A percentile compares a stretch with the other conserved stretches of the same genome.
Conservation (phyloP, 1,284 basidiomycete genomes). For the Mycosarcoma mackinlayi region DNA sequence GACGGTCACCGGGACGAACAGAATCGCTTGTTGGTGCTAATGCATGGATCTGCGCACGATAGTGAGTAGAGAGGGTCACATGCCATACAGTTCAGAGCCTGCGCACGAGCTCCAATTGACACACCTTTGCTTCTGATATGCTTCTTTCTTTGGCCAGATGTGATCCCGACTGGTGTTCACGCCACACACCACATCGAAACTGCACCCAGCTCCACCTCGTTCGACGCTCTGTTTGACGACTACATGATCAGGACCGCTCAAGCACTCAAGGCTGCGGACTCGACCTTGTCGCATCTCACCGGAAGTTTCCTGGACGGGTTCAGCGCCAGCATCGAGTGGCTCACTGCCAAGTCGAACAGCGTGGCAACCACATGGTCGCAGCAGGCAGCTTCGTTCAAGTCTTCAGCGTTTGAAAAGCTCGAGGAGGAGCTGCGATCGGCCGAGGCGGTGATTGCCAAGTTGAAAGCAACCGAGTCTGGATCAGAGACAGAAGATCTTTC, state of each 20-base stretch:
- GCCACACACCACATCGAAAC: conserved; percentile 43
- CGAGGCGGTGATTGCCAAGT: conserved; percentile 27
- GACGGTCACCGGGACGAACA: conserved; percentile 35
- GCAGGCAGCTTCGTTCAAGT: conserved; percentile 32
- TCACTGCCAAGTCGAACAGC: conserved; percentile 15
- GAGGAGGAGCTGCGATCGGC: conserved; percentile 36
- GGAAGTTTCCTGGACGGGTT: conserved; percentile 38
- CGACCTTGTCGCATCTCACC: conserved; percentile 32
- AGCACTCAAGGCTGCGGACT: conserved; percentile 30
- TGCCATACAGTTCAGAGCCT: background rate
- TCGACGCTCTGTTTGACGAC: conserved; percentile 48
- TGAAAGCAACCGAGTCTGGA: conserved; percentile 8
- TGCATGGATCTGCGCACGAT: conserved; percentile 39
- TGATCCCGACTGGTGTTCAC: conserved; percentile 27
- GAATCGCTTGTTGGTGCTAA: conserved; percentile 46
- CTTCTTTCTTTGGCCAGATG: conserved; percentile 16
- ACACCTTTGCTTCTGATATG: background rate
- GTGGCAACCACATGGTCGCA: conserved; percentile 25
- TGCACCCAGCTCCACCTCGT: conserved; percentile 30
- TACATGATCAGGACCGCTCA: conserved; percentile 34
- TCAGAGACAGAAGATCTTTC: conserved; percentile 17
- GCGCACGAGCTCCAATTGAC: background rate
- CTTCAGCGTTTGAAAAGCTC: conserved; percentile 35
- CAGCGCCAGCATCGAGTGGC: conserved; percentile 36
- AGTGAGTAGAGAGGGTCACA: conserved; percentile 13